Evolutionary conservation across 208 protist species (phyloP), one percentile per base, ranked within the genome.

Genomic region (Crithidia expoeki): DNA sequence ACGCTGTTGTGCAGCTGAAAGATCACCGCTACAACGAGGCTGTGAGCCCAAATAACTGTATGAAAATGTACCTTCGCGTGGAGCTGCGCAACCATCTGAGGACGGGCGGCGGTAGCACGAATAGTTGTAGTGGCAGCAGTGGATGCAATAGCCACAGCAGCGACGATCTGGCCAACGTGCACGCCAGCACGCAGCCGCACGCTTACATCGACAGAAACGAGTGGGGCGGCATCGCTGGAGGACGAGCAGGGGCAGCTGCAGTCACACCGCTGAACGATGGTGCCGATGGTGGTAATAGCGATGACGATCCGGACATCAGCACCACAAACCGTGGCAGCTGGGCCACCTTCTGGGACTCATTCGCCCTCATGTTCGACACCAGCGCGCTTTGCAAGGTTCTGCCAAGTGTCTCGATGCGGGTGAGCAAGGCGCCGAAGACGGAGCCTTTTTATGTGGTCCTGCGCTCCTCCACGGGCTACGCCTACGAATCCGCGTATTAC

Each of bases 311-410:
- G 32, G 50, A 68, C 49, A 21, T 36, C 44, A 38, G 55, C 19
- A 40, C 33, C 10, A 11, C 46, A 42, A 56, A 46, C 44, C 44
- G 57, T 21, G 59, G 68, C 10, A 33, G 59, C 25, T 85, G 66
- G 68, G 38, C 47, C 5, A 51, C 30, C 16, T 60, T 94, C 51
- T 94, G 88, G 85, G 70, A 84, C 58, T 71, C 79, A 17, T 68
- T 91, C 10, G 79, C 81, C 0, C 69, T 69, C 16, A 58, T 91
- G 49, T 80, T 94, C 14, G 88, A 94, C 66, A 89, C 58, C 4
- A 89, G 83, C 47, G 68, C 73, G 17, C 75, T 94, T 53, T 94
- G 88, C 63, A 68, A 85, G 52, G 42, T 90, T 27, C 51, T 86
- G 4, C 81, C 81, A n/a, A 84, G 72, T 25, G 67, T 91, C 7